Percentiles rank a stretch among this genome's conserved stretches.
These are phyloP conservation scores for Ophiostoma quercus DNA, from an alignment of 2,329 filamentous ascomycete genomes.

Conservation along the genomic window DNA sequence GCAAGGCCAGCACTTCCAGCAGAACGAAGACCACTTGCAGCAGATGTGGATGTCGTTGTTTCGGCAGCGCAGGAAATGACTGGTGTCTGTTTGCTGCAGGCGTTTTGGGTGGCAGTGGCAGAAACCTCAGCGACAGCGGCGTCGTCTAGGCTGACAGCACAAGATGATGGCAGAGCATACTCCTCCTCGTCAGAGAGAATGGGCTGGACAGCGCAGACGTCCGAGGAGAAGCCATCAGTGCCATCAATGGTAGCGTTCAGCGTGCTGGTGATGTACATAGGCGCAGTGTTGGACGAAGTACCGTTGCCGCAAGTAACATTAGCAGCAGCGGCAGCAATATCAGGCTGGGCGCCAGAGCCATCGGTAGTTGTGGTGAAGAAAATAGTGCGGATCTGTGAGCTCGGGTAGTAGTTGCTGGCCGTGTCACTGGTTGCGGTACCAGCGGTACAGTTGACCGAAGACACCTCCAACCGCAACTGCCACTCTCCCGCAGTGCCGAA, in stretches of 20 bases:
- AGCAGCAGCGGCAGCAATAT: not conserved
- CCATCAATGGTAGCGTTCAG: not conserved
- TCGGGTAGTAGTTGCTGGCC: not conserved
- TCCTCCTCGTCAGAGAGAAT: not conserved
- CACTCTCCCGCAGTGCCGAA: not conserved
- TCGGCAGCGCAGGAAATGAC: not conserved
- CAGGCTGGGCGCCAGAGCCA: not conserved
- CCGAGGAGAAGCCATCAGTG: not conserved
- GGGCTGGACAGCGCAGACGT: not conserved
- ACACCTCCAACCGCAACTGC: not conserved
- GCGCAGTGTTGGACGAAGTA: not conserved
- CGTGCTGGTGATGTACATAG: not conserved
- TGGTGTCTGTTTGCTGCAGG: not conserved
- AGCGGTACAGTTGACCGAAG: not conserved
- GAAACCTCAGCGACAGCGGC: not conserved
- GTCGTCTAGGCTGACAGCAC: not conserved
- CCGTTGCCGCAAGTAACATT: not conserved
- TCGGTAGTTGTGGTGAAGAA: conserved; percentile 1
- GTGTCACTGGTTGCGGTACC: not conserved
- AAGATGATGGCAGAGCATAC: not conserved
- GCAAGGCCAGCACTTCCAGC: not conserved
- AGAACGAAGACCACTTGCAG: not conserved
- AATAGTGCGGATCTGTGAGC: not conserved
- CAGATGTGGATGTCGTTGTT: not conserved
- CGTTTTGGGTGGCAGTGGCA: not conserved